phyloP scores from a whole-genome alignment of 2,329 filamentous ascomycete species.

The Pseudogymnoascus sp. region DNA sequence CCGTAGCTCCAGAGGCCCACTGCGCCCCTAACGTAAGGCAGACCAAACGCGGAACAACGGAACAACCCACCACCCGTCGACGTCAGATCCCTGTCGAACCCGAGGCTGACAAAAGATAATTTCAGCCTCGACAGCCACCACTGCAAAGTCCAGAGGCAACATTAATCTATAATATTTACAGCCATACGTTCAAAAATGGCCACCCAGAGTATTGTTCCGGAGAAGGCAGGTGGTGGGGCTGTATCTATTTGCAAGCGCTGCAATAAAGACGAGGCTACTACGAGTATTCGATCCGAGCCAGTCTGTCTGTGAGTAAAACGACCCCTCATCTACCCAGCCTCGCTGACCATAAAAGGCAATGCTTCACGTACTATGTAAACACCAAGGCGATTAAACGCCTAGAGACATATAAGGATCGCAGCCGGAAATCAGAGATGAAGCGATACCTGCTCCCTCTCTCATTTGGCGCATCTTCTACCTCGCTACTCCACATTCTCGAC shows the following conservation, averaged over 20 bases:
- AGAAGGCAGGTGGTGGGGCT: not conserved
- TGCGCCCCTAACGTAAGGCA: conserved; percentile 9
- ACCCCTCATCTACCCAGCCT: not conserved
- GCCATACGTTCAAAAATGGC: not conserved
- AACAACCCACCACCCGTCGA: conserved; percentile 2
- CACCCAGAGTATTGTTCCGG: not conserved
- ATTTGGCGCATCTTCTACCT: conserved; percentile 72
- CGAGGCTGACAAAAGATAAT: conserved; percentile 8
- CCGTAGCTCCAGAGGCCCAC: conserved; percentile 1
- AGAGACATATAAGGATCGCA: conserved; percentile 53
- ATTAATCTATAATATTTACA: not conserved
- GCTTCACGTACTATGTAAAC: conserved; percentile 70
- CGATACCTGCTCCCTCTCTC: conserved; percentile 72
- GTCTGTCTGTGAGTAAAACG: conserved; percentile 26
- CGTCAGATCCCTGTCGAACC: not conserved
- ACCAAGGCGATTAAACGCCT: conserved; percentile 76
- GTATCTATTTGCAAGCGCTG: conserved; percentile 25
- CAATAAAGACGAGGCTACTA: conserved; percentile 22
- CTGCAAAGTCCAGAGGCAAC: not conserved
- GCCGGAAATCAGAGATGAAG: conserved; percentile 30
- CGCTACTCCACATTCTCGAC: conserved; percentile 69
- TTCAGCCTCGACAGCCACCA: not conserved
- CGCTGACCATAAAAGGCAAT: conserved; percentile 46
- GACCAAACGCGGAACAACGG: not conserved
- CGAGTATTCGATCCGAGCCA: conserved; percentile 27